phyloP scores from a whole-genome alignment of 2,329 filamentous ascomycete species.

The Blastomyces gilchristii region DNA sequence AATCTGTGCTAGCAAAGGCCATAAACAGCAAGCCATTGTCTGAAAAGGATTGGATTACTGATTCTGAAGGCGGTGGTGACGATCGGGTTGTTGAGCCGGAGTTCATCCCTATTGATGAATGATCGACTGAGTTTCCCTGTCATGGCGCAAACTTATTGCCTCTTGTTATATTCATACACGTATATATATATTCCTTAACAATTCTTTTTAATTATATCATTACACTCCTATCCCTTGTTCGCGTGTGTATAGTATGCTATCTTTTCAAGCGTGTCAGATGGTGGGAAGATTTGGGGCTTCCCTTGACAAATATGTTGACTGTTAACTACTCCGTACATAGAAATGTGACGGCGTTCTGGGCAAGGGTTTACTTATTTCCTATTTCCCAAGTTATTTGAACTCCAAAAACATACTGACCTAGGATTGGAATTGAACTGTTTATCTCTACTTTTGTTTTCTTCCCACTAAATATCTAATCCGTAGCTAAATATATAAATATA shows the following conservation, averaged over 20 bases:
- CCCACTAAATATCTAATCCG: no score
- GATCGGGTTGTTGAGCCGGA: conserved; percentile 10
- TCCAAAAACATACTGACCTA: no score
- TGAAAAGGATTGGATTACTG: conserved; percentile 23
- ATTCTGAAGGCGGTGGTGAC: conserved; percentile 15
- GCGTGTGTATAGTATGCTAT: not conserved
- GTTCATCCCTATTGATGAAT: conserved; percentile 4
- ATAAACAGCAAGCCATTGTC: conserved; percentile 11
- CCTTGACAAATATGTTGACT: not conserved
- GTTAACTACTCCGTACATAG: not conserved
- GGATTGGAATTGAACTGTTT: no score
- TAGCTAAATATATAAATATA: no score
- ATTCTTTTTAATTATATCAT: not conserved
- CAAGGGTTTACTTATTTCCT: no score
- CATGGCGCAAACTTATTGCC: not conserved
- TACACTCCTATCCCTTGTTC: not conserved
- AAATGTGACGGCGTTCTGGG: not conserved
- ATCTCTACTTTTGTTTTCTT: no score
- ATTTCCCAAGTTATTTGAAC: no score
- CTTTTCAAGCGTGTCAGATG: not conserved
- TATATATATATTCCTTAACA: not conserved
- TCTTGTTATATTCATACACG: not conserved
- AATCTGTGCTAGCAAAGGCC: not conserved
- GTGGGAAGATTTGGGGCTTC: not conserved
- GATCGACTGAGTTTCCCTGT: not conserved